Base-by-base conservation (phyloP, 495 filamentous ascomycete genomes). In the Neurospora sp. region DNA sequence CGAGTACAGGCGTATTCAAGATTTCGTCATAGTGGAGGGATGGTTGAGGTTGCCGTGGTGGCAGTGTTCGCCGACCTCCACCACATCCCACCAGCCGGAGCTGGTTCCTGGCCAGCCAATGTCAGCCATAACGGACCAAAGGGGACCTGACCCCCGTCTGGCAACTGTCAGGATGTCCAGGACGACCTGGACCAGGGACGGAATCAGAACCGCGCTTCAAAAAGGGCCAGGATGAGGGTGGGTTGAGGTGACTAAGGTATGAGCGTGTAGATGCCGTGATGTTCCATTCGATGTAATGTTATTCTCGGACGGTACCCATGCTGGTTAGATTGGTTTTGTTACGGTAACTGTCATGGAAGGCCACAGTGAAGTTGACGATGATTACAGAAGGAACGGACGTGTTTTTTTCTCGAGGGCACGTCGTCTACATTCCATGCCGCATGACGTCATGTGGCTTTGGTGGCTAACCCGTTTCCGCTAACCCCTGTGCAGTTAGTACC, bases 371-470 rank as follows among this genome's bases (percentile, higher is more conserved):
- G 9, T 42, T 70, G 42, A 70, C 72, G n/a, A 72, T 40, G 31
- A 69, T 17, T 27, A 61, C 31, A 38, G 9, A 35, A 69, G 35
- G 17, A 8, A 17, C 39, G 35, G 59, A 69, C 27, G 68, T 73
- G 20, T 59, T 31, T 59, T 27, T 59, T 31, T 3, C 20, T 59
- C 1, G 22, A 61, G 22, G 53, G 53, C 53, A 31, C 53, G 27
- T 65, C 53, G 45, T 53, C 48, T 40, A 38, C 53, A 22, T 39
- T 35, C 53, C 22, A 69, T 40, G 73, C 39, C 8, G 35, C 16
- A 69, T 74, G 73, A 74, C 69, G 73, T 74, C 72, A 71, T 68
- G 27, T 45, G 73, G 70, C 70, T 40, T 68, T 37, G 41, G 70
- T 68, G 70, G 70, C 53, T 40, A 17, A 38, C 69, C 70, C 73